These are phyloP conservation scores for Umbelopsis isabellina DNA, from an alignment of 192 early-diverging fungal species.

Conservation along the genomic window DNA sequence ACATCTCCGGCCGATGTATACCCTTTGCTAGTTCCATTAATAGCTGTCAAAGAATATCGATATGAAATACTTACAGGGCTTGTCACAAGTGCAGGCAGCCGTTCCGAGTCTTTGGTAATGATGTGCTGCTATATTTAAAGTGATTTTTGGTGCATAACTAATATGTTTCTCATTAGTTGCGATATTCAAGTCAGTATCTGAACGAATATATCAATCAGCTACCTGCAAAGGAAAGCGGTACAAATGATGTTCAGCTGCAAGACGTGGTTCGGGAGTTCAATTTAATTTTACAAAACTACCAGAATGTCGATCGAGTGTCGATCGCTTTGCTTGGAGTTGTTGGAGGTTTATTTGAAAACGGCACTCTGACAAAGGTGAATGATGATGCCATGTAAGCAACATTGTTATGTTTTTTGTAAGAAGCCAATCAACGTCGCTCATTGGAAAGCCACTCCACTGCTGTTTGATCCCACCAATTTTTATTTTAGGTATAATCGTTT, in stretches of 20 bases:
- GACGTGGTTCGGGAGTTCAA: slow-evolving; percentile 48
- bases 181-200: slow-evolving; percentile 66
- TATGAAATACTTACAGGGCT: slow-evolving; percentile 67
- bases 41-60: slow-evolving; percentile 60
- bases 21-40: slow-evolving; percentile 57
- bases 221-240: slow-evolving; percentile 30
- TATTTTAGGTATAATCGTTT: slow-evolving; percentile 4
- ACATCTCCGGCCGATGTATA: slow-evolving; percentile 64
- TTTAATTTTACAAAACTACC: slow-evolving; percentile 44
- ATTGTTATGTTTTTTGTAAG: slow-evolving; percentile 6
- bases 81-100: slow-evolving; percentile 76
- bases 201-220: slow-evolving; percentile 58
- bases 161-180: slow-evolving; percentile 48
- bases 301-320: slow-evolving; percentile 67
- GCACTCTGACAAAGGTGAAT: slow-evolving; percentile 34
- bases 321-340: slow-evolving; percentile 69
- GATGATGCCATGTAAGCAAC: slow-evolving; percentile 42
- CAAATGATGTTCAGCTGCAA: slow-evolving; percentile 35
- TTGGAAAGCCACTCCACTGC: slow-evolving; percentile 31
- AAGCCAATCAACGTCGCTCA: too few species aligned
- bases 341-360: slow-evolving; percentile 67
- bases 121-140: background rate
- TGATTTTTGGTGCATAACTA: background rate
- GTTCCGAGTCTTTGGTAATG: slow-evolving; percentile 76
- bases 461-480: slow-evolving; percentile 28